Evolutionary conservation across 805 yeast species (phyloP).

Genomic region (Ogataea philodendri): DNA sequence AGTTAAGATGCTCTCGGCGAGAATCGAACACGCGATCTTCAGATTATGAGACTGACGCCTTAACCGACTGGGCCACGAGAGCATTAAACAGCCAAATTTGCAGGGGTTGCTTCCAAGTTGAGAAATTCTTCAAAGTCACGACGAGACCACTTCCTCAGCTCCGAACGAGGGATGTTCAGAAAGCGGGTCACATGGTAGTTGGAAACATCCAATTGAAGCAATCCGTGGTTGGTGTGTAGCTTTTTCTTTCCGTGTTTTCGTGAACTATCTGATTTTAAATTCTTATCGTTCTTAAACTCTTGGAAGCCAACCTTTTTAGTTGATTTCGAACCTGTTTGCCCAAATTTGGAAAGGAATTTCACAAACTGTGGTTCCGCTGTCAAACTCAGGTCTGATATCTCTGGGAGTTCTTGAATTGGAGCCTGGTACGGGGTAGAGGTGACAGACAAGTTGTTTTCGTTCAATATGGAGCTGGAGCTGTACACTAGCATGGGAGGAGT

Average conservation of each 20-base stretch:
- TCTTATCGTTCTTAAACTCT: too few species aligned
- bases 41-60: slow-evolving; percentile 42
- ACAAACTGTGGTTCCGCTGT: slow-evolving; percentile 5
- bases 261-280: background rate
- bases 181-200: slow-evolving; percentile 9
- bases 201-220: slow-evolving; percentile 2
- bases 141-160: slow-evolving; percentile 13
- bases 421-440: slow-evolving; percentile 20
- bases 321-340: slow-evolving; percentile 1
- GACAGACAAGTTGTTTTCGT: slow-evolving; percentile 17
- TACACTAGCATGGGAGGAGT: slow-evolving; percentile 21
- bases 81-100: slow-evolving; percentile 16
- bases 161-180: background rate
- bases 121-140: slow-evolving; percentile 13
- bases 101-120: background rate
- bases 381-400: background rate
- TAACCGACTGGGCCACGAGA: slow-evolving; percentile 41
- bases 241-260: background rate
- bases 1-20: slow-evolving; percentile 38
- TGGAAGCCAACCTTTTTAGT: slow-evolving; percentile 17
- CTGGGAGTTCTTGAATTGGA: slow-evolving; percentile 6
- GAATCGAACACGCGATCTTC: slow-evolving; percentile 42
- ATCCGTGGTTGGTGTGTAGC: background rate
- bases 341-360: slow-evolving; percentile 11
- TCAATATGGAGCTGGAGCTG: slow-evolving; percentile 18